Base-by-base conservation (phyloP, 495 filamentous ascomycete genomes). In the Aspergillus ostianus region DNA sequence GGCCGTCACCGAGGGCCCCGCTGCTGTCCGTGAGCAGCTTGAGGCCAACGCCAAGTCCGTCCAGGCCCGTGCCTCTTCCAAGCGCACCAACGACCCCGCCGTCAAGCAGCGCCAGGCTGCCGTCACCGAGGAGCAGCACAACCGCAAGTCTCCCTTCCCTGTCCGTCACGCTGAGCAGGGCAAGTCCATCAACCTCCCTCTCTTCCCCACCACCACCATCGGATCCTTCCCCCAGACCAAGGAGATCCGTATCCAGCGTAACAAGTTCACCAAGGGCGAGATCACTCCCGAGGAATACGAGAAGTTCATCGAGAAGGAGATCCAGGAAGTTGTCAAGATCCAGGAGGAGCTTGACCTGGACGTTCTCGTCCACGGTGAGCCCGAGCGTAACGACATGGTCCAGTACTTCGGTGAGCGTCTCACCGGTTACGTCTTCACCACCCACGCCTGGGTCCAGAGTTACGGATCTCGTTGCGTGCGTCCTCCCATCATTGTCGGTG, bases 371-470 rank as follows among this genome's bases (percentile, higher is more conserved):
- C 94, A 98, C 81, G 94, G 94, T 71, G 94, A 98, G 83, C 93
- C 94, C 53, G 94, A 98, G 84, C 91, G 94, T 77, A 98, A 98
- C 79, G 94, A 98, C 87, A 98, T 98, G 94, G 94, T 98, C 46
- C 94, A 98, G 78, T 98, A 97, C 87, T 98, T 98, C 70, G 94
- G 94, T 76, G 94, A 98, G 85, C 88, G 92, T 64, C 84, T 98
- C 49, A 86, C 91, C 63, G 94, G 94, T 72, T 98, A 98, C 77
- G 92, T 92, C 70, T 98, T 98, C 86, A 98, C 94, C 72, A 98
- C 92, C 73, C 90, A 97, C 79, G 94, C 89, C 66, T 98, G 94
- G 94, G 94, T 98, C 48, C 94, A 98, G 84, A 88, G 83, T 68
- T 98, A 98, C 78, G 94, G 94, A 64, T 97, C 93, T 58, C 95